These are phyloP conservation scores for Caryopteris hybrid DNA, from an alignment of 305 asterid species.

Conservation along the genomic window DNA sequence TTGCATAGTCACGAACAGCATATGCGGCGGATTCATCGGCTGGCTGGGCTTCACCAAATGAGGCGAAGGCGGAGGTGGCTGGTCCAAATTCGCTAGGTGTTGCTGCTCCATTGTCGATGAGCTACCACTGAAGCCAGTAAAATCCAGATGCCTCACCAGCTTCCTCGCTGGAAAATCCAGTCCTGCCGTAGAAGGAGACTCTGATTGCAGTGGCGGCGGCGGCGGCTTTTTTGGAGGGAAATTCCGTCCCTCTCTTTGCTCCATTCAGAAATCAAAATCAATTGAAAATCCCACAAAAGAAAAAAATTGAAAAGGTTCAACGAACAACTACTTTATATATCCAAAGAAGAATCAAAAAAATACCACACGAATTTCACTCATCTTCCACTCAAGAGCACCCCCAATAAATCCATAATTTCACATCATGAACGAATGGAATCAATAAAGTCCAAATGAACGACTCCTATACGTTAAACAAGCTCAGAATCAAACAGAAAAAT, in stretches of 20 bases:
- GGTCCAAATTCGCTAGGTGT: conserved; percentile 30
- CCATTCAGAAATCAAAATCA: conserved; percentile 45
- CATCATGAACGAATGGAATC: no score
- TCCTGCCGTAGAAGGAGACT: conserved; percentile 31
- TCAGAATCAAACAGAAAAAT: conserved; percentile 41
- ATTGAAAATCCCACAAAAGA: conserved; percentile 20
- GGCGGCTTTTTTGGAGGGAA: conserved; percentile 54
- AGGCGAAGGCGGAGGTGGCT: conserved; percentile 24
- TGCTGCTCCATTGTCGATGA: conserved; percentile 35
- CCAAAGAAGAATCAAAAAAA: no score
- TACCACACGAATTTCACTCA: conserved; percentile 26
- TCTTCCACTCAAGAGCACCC: conserved; percentile 3
- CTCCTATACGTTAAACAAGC: conserved; percentile 21
- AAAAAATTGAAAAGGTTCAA: conserved; percentile 21
- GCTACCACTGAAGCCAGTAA: conserved; percentile 43
- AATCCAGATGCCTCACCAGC: conserved; percentile 93
- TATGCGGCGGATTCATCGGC: conserved; percentile 31
- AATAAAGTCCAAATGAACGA: no score
- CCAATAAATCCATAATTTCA: no score
- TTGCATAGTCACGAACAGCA: conserved; percentile 41
- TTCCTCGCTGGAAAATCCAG: conserved; percentile 64
- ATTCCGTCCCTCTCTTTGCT: conserved; percentile 52
- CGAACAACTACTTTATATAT: conserved; percentile 16
- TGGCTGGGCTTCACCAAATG: conserved; percentile 34
- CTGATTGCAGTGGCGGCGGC: conserved; percentile 43